These are phyloP conservation scores for Westerdykella aurantiaca DNA, from an alignment of 2,329 filamentous ascomycete species.

Conservation along the genomic window DNA sequence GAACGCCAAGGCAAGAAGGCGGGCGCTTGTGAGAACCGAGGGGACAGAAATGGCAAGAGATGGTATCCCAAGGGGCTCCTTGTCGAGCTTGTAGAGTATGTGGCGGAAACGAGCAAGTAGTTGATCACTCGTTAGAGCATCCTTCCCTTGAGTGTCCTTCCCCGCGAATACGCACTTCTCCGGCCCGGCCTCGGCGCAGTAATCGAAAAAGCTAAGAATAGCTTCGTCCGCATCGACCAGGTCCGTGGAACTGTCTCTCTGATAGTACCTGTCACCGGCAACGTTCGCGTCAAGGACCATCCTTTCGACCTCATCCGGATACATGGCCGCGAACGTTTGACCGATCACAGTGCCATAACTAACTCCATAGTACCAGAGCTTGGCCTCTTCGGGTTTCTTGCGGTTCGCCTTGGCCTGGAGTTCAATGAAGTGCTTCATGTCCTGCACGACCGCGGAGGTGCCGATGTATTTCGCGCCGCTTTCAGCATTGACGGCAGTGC, in stretches of 20 bases:
- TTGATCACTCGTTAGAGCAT: neutral
- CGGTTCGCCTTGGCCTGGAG: conserved; percentile 1
- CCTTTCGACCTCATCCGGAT: conserved; percentile 32
- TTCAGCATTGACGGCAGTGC: conserved; percentile 1
- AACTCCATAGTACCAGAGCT: conserved; percentile 44
- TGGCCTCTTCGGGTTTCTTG: conserved; percentile 8
- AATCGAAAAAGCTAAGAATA: conserved; percentile 45
- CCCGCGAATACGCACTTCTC: conserved; percentile 12
- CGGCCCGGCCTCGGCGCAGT: conserved; percentile 48
- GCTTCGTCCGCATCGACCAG: conserved; percentile 7
- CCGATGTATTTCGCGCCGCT: conserved; percentile 8
- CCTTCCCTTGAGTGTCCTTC: conserved; percentile 10
- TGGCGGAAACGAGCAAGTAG: conserved; percentile 11
- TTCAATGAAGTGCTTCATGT: conserved; percentile 13
- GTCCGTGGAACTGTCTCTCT: neutral
- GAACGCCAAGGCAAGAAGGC: neutral
- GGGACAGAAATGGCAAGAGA: conserved; percentile 2
- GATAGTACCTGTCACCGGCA: conserved; percentile 30
- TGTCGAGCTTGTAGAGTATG: conserved; percentile 7
- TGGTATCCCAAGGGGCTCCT: conserved; percentile 3
- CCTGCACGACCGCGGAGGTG: conserved; percentile 7
- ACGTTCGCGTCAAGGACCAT: conserved; percentile 44
- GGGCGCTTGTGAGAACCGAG: conserved; percentile 5
- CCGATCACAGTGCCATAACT: conserved; percentile 46
- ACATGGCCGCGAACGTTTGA: conserved; percentile 36